Base-by-base conservation (phyloP, 768 basidiomycete genomes). In the Lactarius pseudohatsudake region DNA sequence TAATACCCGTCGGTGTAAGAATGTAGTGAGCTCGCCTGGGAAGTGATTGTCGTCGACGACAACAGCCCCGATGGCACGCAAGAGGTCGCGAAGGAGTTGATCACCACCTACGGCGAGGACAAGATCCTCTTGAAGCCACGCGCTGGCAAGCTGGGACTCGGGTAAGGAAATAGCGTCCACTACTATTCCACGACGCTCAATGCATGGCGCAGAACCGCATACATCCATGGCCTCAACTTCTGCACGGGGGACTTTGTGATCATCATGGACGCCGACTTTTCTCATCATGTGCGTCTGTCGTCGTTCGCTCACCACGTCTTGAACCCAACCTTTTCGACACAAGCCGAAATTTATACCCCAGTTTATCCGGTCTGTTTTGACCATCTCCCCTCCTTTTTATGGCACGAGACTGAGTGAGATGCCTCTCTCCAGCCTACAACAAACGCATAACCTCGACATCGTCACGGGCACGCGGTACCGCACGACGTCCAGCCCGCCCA, bases 241-340 rank as follows among this genome's bases (percentile, higher is more conserved):
- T 90, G 89, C 71, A 88, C 88, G 0, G 94, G 94, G 10, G 92
- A 93, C 77, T 96, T 95, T 78, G 92, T 95, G 26, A 92, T 96
- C 74, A 96, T 96, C 75, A 96, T 96, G 94, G 94, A 96, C 72
- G 94, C 94, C 59, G 94, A 96, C 78, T 95, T 96, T 77, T 95
- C 93, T 6, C 94, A 96, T 73, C 94, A 96, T 71, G 94, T 94
- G 78, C 55, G 90, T 78, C 10, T 20, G 20, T 38, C 20, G 20
- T 32, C 15, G 34, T 32, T 13, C 32, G 55, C 32, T 5, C 56
- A 15, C 18, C 26, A 53, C 22, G 13, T 40, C n/a, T 7, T 7
- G 18, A 13, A 53, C 20, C 5, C 18, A 13, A 57, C 30, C 22
- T 36, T 13, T n/a, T n/a, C 34, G 26, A 38, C 28, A 41, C 10